Base-by-base conservation (phyloP, 192 early-diverging fungal species). In the Entomortierella parvispora region DNA sequence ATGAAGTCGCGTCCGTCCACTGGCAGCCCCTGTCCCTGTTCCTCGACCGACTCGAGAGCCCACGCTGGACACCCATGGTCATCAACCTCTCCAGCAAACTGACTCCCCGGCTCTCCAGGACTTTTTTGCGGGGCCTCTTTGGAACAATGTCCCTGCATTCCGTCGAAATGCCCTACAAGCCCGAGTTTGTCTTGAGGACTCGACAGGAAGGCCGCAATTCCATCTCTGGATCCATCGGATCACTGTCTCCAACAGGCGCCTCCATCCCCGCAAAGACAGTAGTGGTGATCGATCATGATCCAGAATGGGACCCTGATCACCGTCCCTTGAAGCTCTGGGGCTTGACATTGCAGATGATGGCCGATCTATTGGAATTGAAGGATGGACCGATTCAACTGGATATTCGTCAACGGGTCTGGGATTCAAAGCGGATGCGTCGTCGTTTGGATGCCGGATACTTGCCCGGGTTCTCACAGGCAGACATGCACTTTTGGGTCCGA, bases 271-370 rank as follows among this genome's bases (percentile, higher is more conserved):
- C 58, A 32, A 53, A 31, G 0, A 52, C 61, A 10, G 49, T 40
- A 25, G 61, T 51, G 0, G 46, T 77, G 1, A 55, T 77, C 32
- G 74, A 77, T 25, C 48, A 64, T 20, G 58, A 68, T 6, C 74
- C 74, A 0, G 74, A 68, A 31, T 77, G 74, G 74, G 74, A 77
- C 29, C 59, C 74, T 2, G 74, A 77, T 31, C 70, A 72, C 25
- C 33, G 58, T 28, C 70, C 70, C 11, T 51, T 83, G 22, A 69
- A 71, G 34, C 58, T 83, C 0, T 83, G 81, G 81, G 81, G 81
- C 3, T 43, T 83, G 34, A 83, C 81, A 1, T 34, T 83, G 66
- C 81, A 83, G 29, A 80, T 83, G 81, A 83, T 79, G 43, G 72
- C 76, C 2, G 81, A 83, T 80, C 68, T 83, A 37, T 54, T 83